Evolutionary conservation across 768 basidiomycete genomes (phyloP).

Genomic region (Hygrophorus pudorinus): DNA sequence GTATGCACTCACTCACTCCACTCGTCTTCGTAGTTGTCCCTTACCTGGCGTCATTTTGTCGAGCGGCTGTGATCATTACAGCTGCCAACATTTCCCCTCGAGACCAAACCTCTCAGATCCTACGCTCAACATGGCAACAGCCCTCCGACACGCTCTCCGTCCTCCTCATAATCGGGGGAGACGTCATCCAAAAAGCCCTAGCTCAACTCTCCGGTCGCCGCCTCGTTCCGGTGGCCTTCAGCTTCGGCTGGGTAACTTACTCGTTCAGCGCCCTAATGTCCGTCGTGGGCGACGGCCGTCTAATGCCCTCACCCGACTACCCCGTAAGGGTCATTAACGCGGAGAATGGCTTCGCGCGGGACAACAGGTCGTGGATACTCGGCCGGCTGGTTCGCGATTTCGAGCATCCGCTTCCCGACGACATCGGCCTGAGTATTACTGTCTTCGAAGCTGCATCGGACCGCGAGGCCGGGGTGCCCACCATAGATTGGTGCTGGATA

Average conservation of each 20-base stretch:
- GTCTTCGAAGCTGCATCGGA: slow-evolving; percentile 11
- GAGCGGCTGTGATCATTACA: too few relatives aligned
- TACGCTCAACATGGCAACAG: slow-evolving; percentile 12
- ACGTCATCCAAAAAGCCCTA: slow-evolving; percentile 20
- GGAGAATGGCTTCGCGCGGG: slow-evolving; percentile 15
- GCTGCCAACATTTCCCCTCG: too few relatives aligned
- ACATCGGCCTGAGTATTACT: slow-evolving; percentile 12
- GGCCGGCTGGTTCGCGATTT: slow-evolving; percentile 20
- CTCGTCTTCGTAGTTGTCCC: too few relatives aligned
- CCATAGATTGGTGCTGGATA: slow-evolving; percentile 19
- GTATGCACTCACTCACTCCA: too few relatives aligned
- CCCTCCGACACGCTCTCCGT: slow-evolving; percentile 18
- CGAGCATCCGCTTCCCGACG: slow-evolving; percentile 5
- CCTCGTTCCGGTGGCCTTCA: slow-evolving; percentile 21
- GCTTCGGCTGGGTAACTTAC: slow-evolving; percentile 25
- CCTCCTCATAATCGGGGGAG: slow-evolving; percentile 21
- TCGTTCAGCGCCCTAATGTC: slow-evolving; percentile 16
- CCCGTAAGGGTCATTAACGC: slow-evolving; percentile 12
- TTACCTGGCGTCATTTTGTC: too few relatives aligned
- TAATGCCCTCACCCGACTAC: slow-evolving; percentile 19
- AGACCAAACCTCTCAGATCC: neutral
- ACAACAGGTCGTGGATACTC: slow-evolving; percentile 18
- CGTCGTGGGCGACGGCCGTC: slow-evolving; percentile 14
- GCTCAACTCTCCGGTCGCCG: slow-evolving; percentile 15
- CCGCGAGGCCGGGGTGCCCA: slow-evolving; percentile 12